Evolutionary conservation across 768 basidiomycete species (phyloP), one percentile per base, ranked within the genome.

Genomic region (Pleurotus salmoneostramineus): DNA sequence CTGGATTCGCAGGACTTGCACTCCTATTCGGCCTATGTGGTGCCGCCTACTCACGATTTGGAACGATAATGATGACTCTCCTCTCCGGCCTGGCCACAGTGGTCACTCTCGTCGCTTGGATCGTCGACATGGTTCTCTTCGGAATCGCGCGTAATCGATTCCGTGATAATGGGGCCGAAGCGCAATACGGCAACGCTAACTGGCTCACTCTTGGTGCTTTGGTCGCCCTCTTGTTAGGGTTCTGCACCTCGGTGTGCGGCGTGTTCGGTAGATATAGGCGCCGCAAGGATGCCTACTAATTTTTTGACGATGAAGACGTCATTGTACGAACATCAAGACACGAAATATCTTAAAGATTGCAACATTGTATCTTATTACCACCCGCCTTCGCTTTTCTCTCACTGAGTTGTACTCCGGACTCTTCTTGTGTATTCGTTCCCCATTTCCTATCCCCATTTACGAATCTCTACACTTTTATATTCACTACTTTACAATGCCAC

Each of bases 101-200:
- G 54, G 71, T 80, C 63, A 85, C 85, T 5, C 76, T 93, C 55
- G 71, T 93, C 61, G 85, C 77, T 3, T 93, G 84, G 73, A 72
- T 92, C 46, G 75, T 93, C 69, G 91, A 92, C 72, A 87, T 93
- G 83, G 82, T 82, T 44, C 81, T 95, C 52, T 95, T 89, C 69
- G 86, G 85, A 49, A 81, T 91, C 60, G 83, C 83, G 14, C 84
- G 84, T 58, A 69, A 82, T 61, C 77, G 80, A 44, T 79, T 88
- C 65, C 76, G 79, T 57, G 70, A 80, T 60, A 71, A 72, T 15
- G 81, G 78, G 15, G 66, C 74, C 32, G 51, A 63, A 27, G 83
- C 88, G 2, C 73, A 79, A 61, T 87, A 84, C 71, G 92, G 91
- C 12, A 92, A 91, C 68, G 91, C 89, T 45, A 85, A 84, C 66